Evolutionary conservation across 2,329 filamentous ascomycete species (phyloP).

Genomic region (Scedosporium boydii): DNA sequence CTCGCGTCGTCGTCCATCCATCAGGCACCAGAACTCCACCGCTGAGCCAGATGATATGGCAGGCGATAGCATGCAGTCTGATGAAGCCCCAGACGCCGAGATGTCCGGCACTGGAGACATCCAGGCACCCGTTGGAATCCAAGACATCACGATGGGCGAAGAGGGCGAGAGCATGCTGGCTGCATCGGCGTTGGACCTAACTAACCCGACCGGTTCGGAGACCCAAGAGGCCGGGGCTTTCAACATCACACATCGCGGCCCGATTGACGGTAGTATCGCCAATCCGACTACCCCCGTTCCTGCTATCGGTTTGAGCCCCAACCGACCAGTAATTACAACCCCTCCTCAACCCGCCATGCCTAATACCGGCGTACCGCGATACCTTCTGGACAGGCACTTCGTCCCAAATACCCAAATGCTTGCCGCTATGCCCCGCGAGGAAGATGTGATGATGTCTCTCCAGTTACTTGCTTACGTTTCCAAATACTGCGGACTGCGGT

Average conservation of each 20-base stretch:
- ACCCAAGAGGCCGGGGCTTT: slow-evolving; percentile 84
- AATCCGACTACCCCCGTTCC: slow-evolving; percentile 56
- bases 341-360: slow-evolving; percentile 67
- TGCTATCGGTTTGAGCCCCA: slow-evolving; percentile 63
- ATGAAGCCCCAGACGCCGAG: slow-evolving; percentile 65
- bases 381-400: slow-evolving; percentile 65
- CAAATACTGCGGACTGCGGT: slow-evolving; percentile 93
- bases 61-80: slow-evolving; percentile 72
- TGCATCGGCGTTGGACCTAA: slow-evolving; percentile 62
- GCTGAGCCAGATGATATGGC: slow-evolving; percentile 81
- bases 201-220: slow-evolving; percentile 71
- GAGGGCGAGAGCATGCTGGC: slow-evolving; percentile 73
- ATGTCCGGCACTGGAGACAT: slow-evolving; percentile 75
- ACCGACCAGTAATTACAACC: slow-evolving; percentile 59
- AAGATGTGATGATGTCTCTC: slow-evolving; percentile 96
- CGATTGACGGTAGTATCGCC: slow-evolving; percentile 75
- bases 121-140: slow-evolving; percentile 72
- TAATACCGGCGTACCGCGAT: slow-evolving; percentile 65
- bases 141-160: slow-evolving; percentile 64
- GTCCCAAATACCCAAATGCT: slow-evolving; percentile 65
- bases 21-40: slow-evolving; percentile 85
- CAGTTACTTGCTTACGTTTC: slow-evolving; percentile 95
- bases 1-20: slow-evolving; percentile 66
- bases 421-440: slow-evolving; percentile 88
- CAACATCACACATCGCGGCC: slow-evolving; percentile 81